phyloP scores from a whole-genome alignment of 768 basidiomycete genomes.

The Cystobasidium ongulense region DNA sequence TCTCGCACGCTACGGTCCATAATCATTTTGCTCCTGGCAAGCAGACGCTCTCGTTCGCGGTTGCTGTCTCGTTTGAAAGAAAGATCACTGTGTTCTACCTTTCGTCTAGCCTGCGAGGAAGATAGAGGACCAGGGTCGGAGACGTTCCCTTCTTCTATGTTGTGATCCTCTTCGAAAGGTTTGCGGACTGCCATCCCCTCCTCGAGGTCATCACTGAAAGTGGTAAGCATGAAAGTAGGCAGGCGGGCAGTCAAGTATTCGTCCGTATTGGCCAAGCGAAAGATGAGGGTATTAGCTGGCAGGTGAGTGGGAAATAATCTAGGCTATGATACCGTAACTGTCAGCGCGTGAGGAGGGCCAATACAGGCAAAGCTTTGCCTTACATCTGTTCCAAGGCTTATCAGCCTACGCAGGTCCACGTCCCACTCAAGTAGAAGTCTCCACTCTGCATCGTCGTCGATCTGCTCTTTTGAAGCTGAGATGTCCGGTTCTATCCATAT shows the following conservation, averaged over 20 bases:
- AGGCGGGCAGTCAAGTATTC: conserved; percentile 26
- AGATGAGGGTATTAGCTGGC: conserved; percentile 21
- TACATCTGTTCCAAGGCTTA: conserved; percentile 24
- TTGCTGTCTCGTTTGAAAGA: neutral
- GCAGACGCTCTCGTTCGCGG: conserved; percentile 9
- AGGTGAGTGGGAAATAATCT: neutral
- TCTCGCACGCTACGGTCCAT: conserved; percentile 30
- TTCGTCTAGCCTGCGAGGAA: neutral
- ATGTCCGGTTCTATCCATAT: conserved; percentile 7
- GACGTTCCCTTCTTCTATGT: neutral
- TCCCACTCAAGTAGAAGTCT: conserved; percentile 21
- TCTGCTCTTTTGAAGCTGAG: neutral
- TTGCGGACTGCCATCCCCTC: neutral
- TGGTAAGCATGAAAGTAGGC: neutral
- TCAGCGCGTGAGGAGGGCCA: neutral
- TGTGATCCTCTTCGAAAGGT: neutral
- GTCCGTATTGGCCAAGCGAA: neutral
- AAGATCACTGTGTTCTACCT: neutral
- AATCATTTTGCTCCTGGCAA: conserved; percentile 15
- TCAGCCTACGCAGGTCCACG: conserved; percentile 1
- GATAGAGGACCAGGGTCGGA: conserved; percentile 14
- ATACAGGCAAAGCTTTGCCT: neutral
- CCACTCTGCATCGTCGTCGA: neutral
- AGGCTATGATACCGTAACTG: neutral
- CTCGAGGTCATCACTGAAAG: neutral